phyloP scores from a whole-genome alignment of 2,329 filamentous ascomycete species.

The Pyricularia grisea region DNA sequence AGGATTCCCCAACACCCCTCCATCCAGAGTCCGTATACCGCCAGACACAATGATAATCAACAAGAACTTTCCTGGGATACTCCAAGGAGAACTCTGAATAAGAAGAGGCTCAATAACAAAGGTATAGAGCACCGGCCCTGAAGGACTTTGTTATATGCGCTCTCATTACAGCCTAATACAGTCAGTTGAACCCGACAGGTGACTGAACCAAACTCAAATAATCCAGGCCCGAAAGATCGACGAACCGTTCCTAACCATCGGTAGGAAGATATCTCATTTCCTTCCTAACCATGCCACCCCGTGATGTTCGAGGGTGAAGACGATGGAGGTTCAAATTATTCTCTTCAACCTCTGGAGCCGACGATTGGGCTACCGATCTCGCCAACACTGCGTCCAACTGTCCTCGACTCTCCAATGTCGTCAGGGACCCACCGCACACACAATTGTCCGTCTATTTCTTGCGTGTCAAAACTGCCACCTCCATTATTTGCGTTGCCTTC shows the following conservation, averaged over 20 bases:
- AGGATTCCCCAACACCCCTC: neutral
- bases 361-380: slow-evolving; percentile 61
- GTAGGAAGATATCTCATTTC: neutral
- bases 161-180: neutral
- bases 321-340: neutral
- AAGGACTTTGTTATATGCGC: neutral
- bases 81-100: neutral
- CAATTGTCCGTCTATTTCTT: slow-evolving; percentile 33
- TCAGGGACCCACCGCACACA: slow-evolving; percentile 46
- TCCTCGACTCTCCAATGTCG: slow-evolving; percentile 21
- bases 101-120: neutral
- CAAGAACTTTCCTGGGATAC: neutral
- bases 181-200: neutral
- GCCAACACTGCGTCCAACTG: slow-evolving; percentile 34
- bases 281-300: neutral
- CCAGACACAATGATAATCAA: neutral
- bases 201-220: neutral
- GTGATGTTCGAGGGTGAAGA: neutral
- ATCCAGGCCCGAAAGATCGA: neutral
- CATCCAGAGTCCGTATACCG: neutral
- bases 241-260: neutral
- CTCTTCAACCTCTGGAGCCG: slow-evolving; percentile 15
- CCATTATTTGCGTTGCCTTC: slow-evolving; percentile 81
- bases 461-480: slow-evolving; percentile 75
- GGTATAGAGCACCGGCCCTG: neutral